Conservation (phyloP, 2,329 filamentous ascomycete species). For the Chaetomiaceae sp. region DNA sequence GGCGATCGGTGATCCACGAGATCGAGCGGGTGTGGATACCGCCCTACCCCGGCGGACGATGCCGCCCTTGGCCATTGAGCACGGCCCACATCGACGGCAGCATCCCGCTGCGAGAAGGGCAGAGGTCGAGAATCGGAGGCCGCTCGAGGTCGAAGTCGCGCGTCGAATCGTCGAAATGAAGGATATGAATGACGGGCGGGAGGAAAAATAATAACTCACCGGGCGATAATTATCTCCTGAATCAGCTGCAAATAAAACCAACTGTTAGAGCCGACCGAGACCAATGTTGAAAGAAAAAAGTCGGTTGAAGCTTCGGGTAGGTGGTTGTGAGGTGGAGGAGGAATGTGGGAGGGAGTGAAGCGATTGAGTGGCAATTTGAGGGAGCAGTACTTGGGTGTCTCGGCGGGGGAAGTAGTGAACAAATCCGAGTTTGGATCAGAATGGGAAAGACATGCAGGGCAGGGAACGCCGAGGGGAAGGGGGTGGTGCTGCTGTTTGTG, state of each 20-base stretch:
- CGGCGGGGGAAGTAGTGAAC: conserved; percentile 34
- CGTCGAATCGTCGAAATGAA: neutral
- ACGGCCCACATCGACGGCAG: conserved; percentile 17
- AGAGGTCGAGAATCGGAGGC: neutral
- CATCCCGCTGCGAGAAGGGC: conserved; percentile 1
- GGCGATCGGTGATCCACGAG: conserved; percentile 9
- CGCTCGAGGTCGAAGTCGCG: neutral
- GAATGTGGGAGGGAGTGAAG: conserved; percentile 21
- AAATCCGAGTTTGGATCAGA: conserved; percentile 38
- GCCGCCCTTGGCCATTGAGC: conserved; percentile 7
- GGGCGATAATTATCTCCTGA: conserved; percentile 58
- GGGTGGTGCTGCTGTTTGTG: conserved; percentile 23
- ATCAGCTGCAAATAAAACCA: conserved; percentile 46
- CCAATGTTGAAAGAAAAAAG: conserved; percentile 25
- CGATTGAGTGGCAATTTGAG: conserved; percentile 29
- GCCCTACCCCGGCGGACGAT: conserved; percentile 8
- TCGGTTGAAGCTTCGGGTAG: conserved; percentile 20
- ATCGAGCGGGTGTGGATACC: conserved; percentile 13
- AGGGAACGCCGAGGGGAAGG: conserved; percentile 34
- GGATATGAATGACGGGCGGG: conserved; percentile 21
- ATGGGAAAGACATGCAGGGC: conserved; percentile 43
- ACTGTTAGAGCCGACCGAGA: conserved; percentile 36
- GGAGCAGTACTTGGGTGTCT: conserved; percentile 35
- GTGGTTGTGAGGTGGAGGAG: conserved; percentile 19
- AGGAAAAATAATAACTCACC: conserved; percentile 43